Conservation (phyloP, 768 basidiomycete genomes). For the Mycena epipterygia region DNA sequence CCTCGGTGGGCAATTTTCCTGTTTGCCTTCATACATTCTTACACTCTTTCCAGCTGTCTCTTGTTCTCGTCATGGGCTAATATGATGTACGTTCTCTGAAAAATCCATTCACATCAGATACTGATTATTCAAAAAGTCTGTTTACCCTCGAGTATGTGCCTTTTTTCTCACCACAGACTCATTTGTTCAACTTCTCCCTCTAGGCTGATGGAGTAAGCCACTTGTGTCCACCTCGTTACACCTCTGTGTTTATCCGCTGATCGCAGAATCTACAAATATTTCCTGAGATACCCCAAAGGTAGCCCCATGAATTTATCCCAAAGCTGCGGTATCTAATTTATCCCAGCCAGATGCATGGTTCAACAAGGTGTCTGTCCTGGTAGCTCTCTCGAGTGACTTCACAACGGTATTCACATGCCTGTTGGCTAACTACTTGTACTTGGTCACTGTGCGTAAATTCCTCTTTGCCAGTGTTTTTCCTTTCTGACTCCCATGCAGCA, state of each 20-base stretch:
- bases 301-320: not conserved
- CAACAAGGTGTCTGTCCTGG: not conserved
- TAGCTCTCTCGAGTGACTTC: not conserved
- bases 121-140: not conserved
- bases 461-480: not conserved
- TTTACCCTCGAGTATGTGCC: conserved; percentile 20
- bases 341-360: not conserved
- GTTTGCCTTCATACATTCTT: not conserved
- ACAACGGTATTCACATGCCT: conserved; percentile 10
- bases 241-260: not conserved
- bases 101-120: not conserved
- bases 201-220: not conserved
- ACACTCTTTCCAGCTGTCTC: not conserved
- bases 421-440: conserved; percentile 7
- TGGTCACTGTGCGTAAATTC: conserved; percentile 3
- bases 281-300: conserved; percentile 1
- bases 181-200: not conserved
- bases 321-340: not conserved
- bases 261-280: not conserved
- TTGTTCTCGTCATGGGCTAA: conserved; percentile 3
- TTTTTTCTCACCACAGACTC: not conserved
- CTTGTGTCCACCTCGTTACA: not conserved
- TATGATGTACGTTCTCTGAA: not conserved
- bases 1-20: not conserved
- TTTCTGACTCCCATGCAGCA: not conserved